These are phyloP conservation scores for Fusarium nygamai DNA, from an alignment of 2,329 filamentous ascomycete genomes.

Conservation along the genomic window DNA sequence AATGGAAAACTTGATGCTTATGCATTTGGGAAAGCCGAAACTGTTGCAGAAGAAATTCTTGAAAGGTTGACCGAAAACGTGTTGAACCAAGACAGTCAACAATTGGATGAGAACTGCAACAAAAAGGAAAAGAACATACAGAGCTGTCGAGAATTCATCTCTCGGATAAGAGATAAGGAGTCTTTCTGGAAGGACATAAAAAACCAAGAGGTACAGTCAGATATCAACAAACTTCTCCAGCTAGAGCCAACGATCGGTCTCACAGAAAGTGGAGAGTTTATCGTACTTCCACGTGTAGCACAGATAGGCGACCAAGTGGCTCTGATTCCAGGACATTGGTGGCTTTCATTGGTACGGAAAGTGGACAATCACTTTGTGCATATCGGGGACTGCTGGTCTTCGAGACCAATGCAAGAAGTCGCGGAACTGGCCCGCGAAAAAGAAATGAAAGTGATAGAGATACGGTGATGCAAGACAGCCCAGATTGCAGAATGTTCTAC, in stretches of 20 bases:
- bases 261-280: background rate
- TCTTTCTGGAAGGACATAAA: background rate
- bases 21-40: no score
- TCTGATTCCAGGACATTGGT: background rate
- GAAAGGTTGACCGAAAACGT: background rate
- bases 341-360: background rate
- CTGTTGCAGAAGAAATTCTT: background rate
- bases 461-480: background rate
- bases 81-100: background rate
- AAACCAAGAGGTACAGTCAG: rapidly evolving
- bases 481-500: no score
- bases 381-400: background rate
- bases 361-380: background rate
- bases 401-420: background rate
- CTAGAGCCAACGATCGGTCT: background rate
- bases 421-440: background rate
- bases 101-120: rapidly evolving
- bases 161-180: rapidly evolving
- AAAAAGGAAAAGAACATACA: rapidly evolving
- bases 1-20: no score
- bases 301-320: background rate
- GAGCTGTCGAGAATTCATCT: background rate
- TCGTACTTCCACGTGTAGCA: background rate
- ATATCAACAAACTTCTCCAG: background rate
- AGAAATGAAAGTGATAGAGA: background rate